Conservation (phyloP, 495 filamentous ascomycete species). For the Aspergillus egyptiacus region DNA sequence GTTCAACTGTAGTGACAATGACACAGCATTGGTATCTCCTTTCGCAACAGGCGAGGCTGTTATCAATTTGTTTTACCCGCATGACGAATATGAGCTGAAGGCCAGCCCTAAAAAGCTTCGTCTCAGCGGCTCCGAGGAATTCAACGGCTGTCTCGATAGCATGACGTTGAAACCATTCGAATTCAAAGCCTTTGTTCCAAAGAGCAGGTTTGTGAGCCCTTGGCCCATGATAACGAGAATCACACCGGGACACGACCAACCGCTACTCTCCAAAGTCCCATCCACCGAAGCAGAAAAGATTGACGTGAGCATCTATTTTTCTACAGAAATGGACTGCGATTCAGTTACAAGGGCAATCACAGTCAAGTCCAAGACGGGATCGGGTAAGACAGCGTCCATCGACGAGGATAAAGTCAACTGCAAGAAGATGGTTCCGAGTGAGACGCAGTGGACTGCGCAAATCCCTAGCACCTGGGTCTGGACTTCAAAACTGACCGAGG, state of each 20-base stretch:
- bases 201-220: conserved; percentile 42
- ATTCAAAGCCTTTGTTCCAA: conserved; percentile 59
- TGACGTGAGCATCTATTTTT: conserved; percentile 53
- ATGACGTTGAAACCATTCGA: conserved; percentile 53
- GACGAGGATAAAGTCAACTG: conserved; percentile 42
- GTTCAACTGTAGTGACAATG: conserved; percentile 51
- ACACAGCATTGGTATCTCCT: conserved; percentile 51
- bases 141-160: conserved; percentile 52
- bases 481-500: conserved; percentile 48
- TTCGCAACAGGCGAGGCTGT: conserved; percentile 53
- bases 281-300: conserved; percentile 43
- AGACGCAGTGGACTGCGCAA: conserved; percentile 37
- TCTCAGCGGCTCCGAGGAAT: conserved; percentile 37
- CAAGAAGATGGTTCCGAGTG: conserved; percentile 22
- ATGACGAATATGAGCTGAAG: conserved; percentile 49
- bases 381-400: conserved; percentile 34
- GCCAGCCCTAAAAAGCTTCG: conserved; percentile 33
- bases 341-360: conserved; percentile 44
- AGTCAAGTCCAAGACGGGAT: conserved; percentile 49
- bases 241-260: conserved; percentile 57
- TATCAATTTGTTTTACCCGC: conserved; percentile 62
- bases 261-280: conserved; percentile 46
- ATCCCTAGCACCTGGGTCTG: conserved; percentile 52
- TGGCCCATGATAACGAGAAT: conserved; percentile 63
- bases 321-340: conserved; percentile 57